Evolutionary conservation across 139 green algal species (phyloP).

Genomic region (Chlorella sp.): DNA sequence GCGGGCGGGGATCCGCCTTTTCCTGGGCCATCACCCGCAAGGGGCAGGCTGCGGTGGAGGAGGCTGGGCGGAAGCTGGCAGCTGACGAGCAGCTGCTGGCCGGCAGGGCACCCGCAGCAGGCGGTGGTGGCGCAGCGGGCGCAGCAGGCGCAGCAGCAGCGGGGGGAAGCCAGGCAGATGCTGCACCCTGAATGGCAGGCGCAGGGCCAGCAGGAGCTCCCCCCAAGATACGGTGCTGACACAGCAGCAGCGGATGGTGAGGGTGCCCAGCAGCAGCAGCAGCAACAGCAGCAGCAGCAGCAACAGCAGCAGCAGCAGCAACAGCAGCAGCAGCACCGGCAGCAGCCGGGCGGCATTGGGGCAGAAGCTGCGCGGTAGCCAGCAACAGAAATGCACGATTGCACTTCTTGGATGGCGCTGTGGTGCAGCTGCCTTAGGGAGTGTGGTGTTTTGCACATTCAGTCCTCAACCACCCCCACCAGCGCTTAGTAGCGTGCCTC

Average conservation of each 20-base stretch:
- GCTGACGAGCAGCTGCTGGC: slow-evolving; percentile 6
- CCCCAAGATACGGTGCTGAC: too few species aligned
- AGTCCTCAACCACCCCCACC: too few species aligned
- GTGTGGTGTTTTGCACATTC: too few species aligned
- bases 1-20: slow-evolving; percentile 26
- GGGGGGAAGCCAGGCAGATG: too few species aligned
- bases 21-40: slow-evolving; percentile 24
- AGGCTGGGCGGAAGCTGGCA: not conserved
- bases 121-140: not conserved
- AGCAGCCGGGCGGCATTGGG: not conserved
- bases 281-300: not conserved
- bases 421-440: too few species aligned
- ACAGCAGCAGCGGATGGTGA: too few species aligned
- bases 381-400: too few species aligned
- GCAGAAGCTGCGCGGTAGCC: too few species aligned
- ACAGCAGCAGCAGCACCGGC: slow-evolving; percentile 1
- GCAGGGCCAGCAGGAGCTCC: not conserved
- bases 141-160: not conserved
- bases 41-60: not conserved
- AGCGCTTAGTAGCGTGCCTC: not conserved
- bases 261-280: too few species aligned
- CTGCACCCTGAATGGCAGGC: not conserved
- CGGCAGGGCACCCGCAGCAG: not conserved
- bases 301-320: not conserved
- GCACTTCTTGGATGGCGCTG: too few species aligned